Evolutionary conservation across 352 stramenopile species (phyloP).

Genomic region (Pythium aquatile): DNA sequence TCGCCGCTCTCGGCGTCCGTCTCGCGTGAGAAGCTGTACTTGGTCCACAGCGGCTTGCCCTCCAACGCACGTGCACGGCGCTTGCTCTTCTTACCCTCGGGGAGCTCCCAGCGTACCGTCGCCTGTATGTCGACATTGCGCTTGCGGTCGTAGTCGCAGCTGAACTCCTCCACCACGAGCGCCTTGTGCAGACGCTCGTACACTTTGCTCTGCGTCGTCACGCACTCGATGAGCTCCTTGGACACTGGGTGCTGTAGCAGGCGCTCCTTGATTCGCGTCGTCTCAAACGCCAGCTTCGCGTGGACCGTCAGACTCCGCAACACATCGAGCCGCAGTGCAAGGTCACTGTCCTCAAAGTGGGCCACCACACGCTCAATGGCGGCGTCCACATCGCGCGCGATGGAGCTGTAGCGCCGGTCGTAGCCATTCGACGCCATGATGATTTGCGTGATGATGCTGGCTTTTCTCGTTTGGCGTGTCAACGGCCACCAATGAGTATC

Average conservation of each 20-base stretch:
- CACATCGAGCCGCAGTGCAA: slow-evolving; percentile 67
- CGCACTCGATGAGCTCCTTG: slow-evolving; percentile 54
- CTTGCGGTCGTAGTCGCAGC: slow-evolving; percentile 60
- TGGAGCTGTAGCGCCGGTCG: slow-evolving; percentile 59
- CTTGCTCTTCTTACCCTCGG: slow-evolving; percentile 33
- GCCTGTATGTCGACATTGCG: slow-evolving; percentile 62
- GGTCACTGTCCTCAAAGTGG: slow-evolving; percentile 68
- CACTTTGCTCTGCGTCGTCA: slow-evolving; percentile 43
- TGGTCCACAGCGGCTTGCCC: slow-evolving; percentile 35
- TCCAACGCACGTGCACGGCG: slow-evolving; percentile 27
- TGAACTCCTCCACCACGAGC: slow-evolving; percentile 53
- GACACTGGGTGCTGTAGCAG: slow-evolving; percentile 57
- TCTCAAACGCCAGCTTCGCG: slow-evolving; percentile 66
- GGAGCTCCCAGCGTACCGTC: slow-evolving; percentile 55
- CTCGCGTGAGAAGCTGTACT: slow-evolving; percentile 52
- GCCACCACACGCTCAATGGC: slow-evolving; percentile 70
- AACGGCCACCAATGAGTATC: slow-evolving; percentile 1
- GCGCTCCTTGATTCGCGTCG: slow-evolving; percentile 56
- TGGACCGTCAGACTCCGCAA: slow-evolving; percentile 57
- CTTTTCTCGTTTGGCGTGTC: background rate
- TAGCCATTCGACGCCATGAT: slow-evolving; percentile 34
- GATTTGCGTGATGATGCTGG: slow-evolving; percentile 1
- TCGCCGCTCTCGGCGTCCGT: slow-evolving; percentile 26
- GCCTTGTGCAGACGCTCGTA: slow-evolving; percentile 45
- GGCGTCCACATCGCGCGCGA: slow-evolving; percentile 53